Base-by-base conservation (phyloP, 805 yeast genomes). In the Cyberlindnera maritima region DNA sequence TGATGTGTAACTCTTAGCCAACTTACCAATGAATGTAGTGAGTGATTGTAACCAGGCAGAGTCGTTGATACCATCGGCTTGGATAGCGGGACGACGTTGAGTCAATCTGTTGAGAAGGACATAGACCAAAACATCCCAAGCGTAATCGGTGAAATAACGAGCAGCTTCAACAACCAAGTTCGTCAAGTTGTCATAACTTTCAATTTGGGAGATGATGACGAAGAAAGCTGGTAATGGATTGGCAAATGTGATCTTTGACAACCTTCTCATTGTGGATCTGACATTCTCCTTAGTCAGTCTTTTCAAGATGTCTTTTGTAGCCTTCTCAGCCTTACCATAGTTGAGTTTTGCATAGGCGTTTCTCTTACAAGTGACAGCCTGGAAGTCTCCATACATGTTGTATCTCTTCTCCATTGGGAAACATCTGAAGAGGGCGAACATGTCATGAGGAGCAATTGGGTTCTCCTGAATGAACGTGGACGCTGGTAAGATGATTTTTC, bases 141-240 rank as follows among this genome's bases (percentile, higher is more conserved):
- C 89, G 57, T 85, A 83, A 5, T 69, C 75, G 42, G 83, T 84
- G 61, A 89, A 88, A 59, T 79, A 84, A 35, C 80, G 70, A 0
- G 96, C 89, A 7, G 94, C 79, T 39, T 84, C 84, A 10, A 88
- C 90, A 7, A 92, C 81, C 47, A 92, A 71, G 33, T 80, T 81
- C 38, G 84, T 85, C 52, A 92, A 76, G 60, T 92, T 92, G 60
- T 86, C 96, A 61, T 92, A 92, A 68, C 94, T 88, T 64, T 92
- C 98, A 53, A 92, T 80, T 60, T 89, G 97, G 39, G 80, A 80
- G 11, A 91, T 72, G 39, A 88, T 75, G 0, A 87, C 83, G 19
- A 78, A 67, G 37, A 91, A 77, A 13, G 90, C 80, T 2, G 95
- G 85, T 17, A 90, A 61, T 2, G 98, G 97, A 61, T 88, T 88